Evolutionary conservation across 176 grass and related monocot genomes (phyloP).

Genomic region (Avena insularis): DNA sequence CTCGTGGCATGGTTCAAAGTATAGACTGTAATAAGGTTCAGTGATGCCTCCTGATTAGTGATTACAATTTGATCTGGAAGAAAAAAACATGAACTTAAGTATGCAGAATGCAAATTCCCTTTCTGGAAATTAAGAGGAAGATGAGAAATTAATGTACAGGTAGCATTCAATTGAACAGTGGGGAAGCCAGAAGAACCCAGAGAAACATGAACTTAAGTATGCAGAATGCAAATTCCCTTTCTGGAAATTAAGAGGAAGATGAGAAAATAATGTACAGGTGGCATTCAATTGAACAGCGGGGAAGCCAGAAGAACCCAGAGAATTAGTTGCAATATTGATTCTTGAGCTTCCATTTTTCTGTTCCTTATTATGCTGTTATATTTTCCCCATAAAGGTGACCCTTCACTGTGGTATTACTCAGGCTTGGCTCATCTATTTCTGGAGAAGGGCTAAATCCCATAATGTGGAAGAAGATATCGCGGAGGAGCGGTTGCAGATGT

Average conservation of each 20-base stretch:
- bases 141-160: not conserved
- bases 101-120: not conserved
- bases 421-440: constrained; percentile 93
- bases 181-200: not conserved
- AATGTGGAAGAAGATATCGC: constrained; percentile 88
- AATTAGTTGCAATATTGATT: not conserved
- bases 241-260: not conserved
- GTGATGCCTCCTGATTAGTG: not conserved
- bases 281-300: not conserved
- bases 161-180: not conserved
- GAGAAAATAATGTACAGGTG: not conserved
- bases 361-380: constrained; percentile 7
- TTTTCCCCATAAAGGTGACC: constrained; percentile 3
- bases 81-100: not conserved
- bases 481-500: constrained; percentile 78
- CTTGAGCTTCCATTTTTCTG: not conserved
- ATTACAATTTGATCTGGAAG: constrained; percentile 8
- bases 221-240: not conserved
- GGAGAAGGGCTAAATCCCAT: constrained; percentile 84
- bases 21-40: not conserved
- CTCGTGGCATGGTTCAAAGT: not conserved
- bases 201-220: not conserved
- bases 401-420: constrained; percentile 31
- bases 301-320: not conserved
- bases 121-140: not conserved